phyloP scores from a whole-genome alignment of 2,329 filamentous ascomycete species.

The Aspergillus pseudotamarii region DNA sequence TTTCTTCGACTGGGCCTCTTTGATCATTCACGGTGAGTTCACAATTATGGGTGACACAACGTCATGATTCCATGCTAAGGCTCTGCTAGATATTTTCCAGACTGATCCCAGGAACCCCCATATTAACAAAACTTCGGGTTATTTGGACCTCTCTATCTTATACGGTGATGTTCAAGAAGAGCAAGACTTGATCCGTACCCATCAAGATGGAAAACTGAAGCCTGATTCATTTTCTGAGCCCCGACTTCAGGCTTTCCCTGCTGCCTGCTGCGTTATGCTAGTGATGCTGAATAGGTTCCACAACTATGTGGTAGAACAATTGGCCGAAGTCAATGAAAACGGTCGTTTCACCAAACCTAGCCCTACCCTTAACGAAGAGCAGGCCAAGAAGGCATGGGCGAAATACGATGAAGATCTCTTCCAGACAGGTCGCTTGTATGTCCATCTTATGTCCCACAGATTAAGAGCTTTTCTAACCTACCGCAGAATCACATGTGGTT shows the following conservation, averaged over 20 bases:
- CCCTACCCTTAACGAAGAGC: slow-evolving; percentile 53
- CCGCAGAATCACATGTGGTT: slow-evolving; percentile 64
- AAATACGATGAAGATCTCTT: slow-evolving; percentile 79
- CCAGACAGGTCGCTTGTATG: slow-evolving; percentile 70
- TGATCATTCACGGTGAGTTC: slow-evolving; percentile 68
- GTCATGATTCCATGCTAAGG: background rate
- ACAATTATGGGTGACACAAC: no score
- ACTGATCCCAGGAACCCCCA: slow-evolving; percentile 64
- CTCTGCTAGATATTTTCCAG: slow-evolving; percentile 64
- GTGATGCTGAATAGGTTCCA: slow-evolving; percentile 79
- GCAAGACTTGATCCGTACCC: slow-evolving; percentile 59
- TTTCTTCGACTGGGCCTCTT: slow-evolving; percentile 72
- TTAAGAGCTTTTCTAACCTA: slow-evolving; percentile 16
- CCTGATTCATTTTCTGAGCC: slow-evolving; percentile 72
- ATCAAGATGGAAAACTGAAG: slow-evolving; percentile 72
- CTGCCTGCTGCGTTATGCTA: slow-evolving; percentile 70
- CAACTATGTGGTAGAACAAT: slow-evolving; percentile 78
- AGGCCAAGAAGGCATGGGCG: slow-evolving; percentile 56
- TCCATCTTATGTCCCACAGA: background rate
- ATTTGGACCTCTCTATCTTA: slow-evolving; percentile 70
- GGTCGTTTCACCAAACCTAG: slow-evolving; percentile 72
- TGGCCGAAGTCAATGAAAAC: slow-evolving; percentile 84
- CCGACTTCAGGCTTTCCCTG: slow-evolving; percentile 70
- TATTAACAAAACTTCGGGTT: slow-evolving; percentile 69
- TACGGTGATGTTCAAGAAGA: slow-evolving; percentile 64